These are phyloP conservation scores for Marasmius sp. DNA, from an alignment of 1,284 basidiomycete genomes.

Conservation along the genomic window DNA sequence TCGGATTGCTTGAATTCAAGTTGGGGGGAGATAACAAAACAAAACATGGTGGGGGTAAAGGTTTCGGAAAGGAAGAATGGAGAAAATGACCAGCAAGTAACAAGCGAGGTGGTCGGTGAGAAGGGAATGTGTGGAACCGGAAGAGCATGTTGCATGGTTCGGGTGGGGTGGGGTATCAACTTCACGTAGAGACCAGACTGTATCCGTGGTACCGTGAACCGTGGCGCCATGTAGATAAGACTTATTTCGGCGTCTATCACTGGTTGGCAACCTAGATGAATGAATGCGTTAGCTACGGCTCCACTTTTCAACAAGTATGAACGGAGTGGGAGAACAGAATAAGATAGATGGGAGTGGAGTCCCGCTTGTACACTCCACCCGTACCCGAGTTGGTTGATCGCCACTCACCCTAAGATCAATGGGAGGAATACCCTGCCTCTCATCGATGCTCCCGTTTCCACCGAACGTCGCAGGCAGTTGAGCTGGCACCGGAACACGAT, in stretches of 20 bases:
- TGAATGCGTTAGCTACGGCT: neutral
- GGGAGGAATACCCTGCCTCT: neutral
- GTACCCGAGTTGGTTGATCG: no score
- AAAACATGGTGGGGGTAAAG: neutral
- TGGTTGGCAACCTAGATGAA: slow-evolving; percentile 1
- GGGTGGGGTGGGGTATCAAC: no score
- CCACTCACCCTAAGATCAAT: neutral
- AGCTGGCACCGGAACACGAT: neutral
- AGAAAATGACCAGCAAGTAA: neutral
- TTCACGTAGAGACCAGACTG: no score
- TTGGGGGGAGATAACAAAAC: neutral
- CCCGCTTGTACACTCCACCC: no score
- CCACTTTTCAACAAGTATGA: no score
- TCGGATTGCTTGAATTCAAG: neutral
- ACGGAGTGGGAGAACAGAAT: no score
- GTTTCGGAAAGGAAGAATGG: neutral
- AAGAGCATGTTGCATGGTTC: no score
- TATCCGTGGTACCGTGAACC: no score
- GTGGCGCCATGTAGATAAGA: no score
- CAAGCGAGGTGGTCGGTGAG: neutral
- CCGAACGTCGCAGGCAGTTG: neutral
- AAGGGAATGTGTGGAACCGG: neutral
- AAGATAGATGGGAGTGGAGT: no score
- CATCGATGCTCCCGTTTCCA: neutral
- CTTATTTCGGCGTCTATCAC: neutral